Base-by-base conservation (phyloP, 2,329 filamentous ascomycete species). In the Emmonsiellopsis sp. region DNA sequence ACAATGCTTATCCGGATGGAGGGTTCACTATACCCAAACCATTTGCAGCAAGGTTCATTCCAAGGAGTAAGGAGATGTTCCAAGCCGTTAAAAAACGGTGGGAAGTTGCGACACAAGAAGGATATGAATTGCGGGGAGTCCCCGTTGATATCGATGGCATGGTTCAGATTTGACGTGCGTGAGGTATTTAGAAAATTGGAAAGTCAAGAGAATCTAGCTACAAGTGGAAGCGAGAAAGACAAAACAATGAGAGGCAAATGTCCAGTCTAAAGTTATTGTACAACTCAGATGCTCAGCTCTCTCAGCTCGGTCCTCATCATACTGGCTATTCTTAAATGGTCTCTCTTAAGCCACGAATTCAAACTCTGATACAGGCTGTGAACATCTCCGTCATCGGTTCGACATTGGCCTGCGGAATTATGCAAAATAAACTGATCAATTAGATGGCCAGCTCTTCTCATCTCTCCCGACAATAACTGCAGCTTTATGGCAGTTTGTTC, bases 1-100 rank as follows among this genome's bases (percentile, higher is more conserved):
- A 71, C 53, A 59, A 63, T 26, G 68, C 68, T 3, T 71, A 66
- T 53, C 59, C 63, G 53, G 48, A 61, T 1, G 67, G 63, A 0
- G 62, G 55, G 31, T 67, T 64, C 55, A 69, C 64, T 1, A 58
- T 66, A 37, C 62, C 69, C 1, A 71, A 67, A 56, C 60, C 62
- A 5, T 72, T 62, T 53, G 55, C 52, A 31, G 58, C 60, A 6
- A 54, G 61, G 11, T 64, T 66, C 49, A 49, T 65, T 13, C 56
- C 62, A 3, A 60, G 68, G 38, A 60, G 56, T 49, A 58, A 62
- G 42, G 55, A 65, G 26, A 53, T 57, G 7, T 49, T 55, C 16
- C 30, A 53, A 7, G 59, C 62, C 1, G 53, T 71, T 16, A 54
- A 57, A 48, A 57, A 59, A 15, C 63, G 69, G 51, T 68, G 60